A percentile compares a stretch with the other conserved stretches of the same genome.
Conservation (phyloP, 1,284 basidiomycete species). For the Polyporus tsugae region DNA sequence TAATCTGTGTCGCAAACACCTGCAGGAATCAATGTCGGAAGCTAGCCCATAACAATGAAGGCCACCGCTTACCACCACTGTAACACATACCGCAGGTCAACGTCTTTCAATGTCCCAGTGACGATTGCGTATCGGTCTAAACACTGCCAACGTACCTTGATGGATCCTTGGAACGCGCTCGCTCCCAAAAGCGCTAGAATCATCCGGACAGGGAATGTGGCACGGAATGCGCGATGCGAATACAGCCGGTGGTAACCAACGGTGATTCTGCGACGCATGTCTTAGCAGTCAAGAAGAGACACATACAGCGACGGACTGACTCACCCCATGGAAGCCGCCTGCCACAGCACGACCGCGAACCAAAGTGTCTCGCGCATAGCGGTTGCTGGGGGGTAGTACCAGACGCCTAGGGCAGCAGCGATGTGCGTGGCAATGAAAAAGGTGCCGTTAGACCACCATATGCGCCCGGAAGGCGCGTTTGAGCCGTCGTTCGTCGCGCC, state of each 20-base stretch:
- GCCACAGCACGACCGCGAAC: slow-evolving; percentile 69
- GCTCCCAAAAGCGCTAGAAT: slow-evolving; percentile 72
- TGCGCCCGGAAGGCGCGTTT: slow-evolving; percentile 24
- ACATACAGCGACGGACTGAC: slow-evolving; percentile 30
- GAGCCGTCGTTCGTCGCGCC: not conserved
- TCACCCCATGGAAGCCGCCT: slow-evolving; percentile 77
- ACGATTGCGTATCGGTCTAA: not conserved
- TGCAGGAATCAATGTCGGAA: slow-evolving; percentile 38
- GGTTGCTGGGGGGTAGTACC: slow-evolving; percentile 55
- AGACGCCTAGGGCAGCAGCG: slow-evolving; percentile 62
- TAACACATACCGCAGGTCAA: not conserved
- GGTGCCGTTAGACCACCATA: slow-evolving; percentile 76
- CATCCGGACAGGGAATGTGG: slow-evolving; percentile 61
- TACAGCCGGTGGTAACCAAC: slow-evolving; percentile 83
- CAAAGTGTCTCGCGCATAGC: slow-evolving; percentile 57
- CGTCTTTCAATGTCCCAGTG: not conserved
- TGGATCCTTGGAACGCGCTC: slow-evolving; percentile 73
- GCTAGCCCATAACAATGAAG: not conserved
- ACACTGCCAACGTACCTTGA: slow-evolving; percentile 53
- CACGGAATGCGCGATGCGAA: slow-evolving; percentile 76
- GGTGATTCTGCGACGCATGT: slow-evolving; percentile 57
- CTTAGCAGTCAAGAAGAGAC: slow-evolving; percentile 14
- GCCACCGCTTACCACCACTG: slow-evolving; percentile 41
- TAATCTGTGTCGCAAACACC: slow-evolving; percentile 78
- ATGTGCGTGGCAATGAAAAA: slow-evolving; percentile 75